Base-by-base conservation (phyloP, 345 rosid genomes). In the Eutrema japonicum region DNA sequence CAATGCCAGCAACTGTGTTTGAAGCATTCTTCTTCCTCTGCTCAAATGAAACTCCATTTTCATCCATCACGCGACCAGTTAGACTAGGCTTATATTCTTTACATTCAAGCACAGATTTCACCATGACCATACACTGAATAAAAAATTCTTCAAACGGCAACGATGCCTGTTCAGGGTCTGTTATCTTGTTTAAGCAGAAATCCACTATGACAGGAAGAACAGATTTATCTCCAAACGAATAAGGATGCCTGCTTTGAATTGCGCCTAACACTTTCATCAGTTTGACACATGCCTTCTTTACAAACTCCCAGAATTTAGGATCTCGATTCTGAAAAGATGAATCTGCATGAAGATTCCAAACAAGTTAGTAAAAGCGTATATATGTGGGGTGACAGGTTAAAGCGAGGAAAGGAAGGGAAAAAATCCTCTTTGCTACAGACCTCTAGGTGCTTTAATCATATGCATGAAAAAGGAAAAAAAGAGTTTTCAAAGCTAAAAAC, bases 101-200 rank as follows among this genome's bases (percentile, higher is more conserved):
- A 83, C 99, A 95, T 75, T 95, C 99, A 71, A 92, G 78, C 66
- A 95, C 74, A 80, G 87, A 66, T 79, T 95, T 95, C 74, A 84
- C 97, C 91, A 92, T 80, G 71, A 95, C 92, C 99, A 95, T 95
- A 80, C 99, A 95, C 79, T 95, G 95, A 79, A 95, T 92, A 68
- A 85, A 77, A 80, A 95, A 90, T 68, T 87, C 83, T 81, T 89
- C 92, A 76, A 87, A 95, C 30, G 88, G 83, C 38, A 83, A 46
- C 56, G 85, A 41, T 45, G 80, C 84, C 43, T 86, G 83, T 70
- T 84, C 89, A 37, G 93, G 96, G 64, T 89, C 90, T 16, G 81
- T 83, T 62, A 95, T 95, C 84, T 79, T 92, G 82, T 80, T 90
- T 83, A 95, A 84, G 83, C 96, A 95, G 81, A 95, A 95, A 83